phyloP scores from a whole-genome alignment of 495 filamentous ascomycete genomes.

The Neurospora sp. region DNA sequence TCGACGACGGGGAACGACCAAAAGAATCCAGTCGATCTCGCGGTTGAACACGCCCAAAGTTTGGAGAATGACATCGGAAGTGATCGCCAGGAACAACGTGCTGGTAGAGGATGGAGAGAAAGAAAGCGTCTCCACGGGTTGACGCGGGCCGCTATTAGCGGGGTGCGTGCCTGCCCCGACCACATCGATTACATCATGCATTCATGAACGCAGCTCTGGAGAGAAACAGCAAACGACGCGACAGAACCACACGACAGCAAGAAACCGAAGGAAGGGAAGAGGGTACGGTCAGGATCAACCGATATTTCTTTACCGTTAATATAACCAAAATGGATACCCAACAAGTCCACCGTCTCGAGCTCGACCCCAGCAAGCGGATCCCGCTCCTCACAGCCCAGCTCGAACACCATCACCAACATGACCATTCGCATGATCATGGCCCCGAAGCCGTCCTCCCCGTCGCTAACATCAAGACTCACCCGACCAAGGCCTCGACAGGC shows the following conservation, averaged over 20 bases:
- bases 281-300: too few species aligned
- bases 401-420: background rate
- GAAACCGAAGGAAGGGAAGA: too few species aligned
- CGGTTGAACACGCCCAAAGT: background rate
- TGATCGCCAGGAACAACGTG: background rate
- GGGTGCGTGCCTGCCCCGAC: background rate
- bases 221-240: background rate
- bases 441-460: constrained; percentile 9
- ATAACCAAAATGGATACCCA: background rate
- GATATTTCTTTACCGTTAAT: too few species aligned
- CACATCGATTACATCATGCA: background rate
- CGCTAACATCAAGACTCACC: constrained; percentile 10
- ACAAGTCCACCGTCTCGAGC: constrained; percentile 5
- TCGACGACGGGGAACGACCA: too few species aligned
- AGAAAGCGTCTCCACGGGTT: background rate
- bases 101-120: background rate
- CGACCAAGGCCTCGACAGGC: background rate
- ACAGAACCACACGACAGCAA: background rate
- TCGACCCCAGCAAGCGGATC: constrained; percentile 14
- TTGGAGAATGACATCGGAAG: background rate
- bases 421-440: constrained; percentile 1
- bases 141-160: background rate
- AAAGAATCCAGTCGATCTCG: too few species aligned
- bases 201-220: background rate
- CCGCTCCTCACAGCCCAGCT: constrained; percentile 11